Percentiles rank a stretch among this genome's conserved stretches.
Conservation (phyloP, 75 land plant genomes). For the Azolla pinnata region DNA sequence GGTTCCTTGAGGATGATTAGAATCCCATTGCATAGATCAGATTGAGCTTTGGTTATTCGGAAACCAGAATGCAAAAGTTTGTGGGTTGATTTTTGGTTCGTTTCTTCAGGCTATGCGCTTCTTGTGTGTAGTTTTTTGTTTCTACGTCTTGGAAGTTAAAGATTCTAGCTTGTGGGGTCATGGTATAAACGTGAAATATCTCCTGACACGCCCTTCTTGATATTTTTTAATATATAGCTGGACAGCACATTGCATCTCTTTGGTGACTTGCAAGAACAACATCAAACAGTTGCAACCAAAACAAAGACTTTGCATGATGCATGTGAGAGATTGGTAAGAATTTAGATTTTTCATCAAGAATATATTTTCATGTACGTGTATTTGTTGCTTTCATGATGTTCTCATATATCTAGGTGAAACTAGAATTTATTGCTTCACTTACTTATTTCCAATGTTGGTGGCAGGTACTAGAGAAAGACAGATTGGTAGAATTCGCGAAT, state of each 20-base stretch:
- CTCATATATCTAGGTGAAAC: background rate
- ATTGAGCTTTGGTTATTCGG: too few species aligned
- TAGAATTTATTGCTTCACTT: background rate
- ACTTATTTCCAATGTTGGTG: conserved; percentile 5
- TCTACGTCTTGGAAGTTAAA: too few species aligned
- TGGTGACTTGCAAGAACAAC: conserved; percentile 85
- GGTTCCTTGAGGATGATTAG: too few species aligned
- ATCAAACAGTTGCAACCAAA: conserved; percentile 93
- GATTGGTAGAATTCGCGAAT: conserved; percentile 80
- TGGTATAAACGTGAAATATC: too few species aligned
- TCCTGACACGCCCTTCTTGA: too few species aligned
- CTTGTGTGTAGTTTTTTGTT: too few species aligned
- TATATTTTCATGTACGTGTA: conserved; percentile 4
- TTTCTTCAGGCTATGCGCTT: too few species aligned
- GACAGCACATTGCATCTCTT: conserved; percentile 74
- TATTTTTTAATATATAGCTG: conserved; percentile 46
- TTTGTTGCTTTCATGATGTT: background rate
- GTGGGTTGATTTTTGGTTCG: too few species aligned
- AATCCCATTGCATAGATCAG: too few species aligned
- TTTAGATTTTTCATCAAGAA: background rate
- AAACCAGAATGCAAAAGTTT: too few species aligned
- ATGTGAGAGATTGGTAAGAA: conserved; percentile 75
- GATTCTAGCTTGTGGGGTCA: too few species aligned
- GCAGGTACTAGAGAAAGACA: conserved; percentile 87
- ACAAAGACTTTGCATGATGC: conserved; percentile 99